A percentile compares a stretch with the other conserved stretches of the same genome.
Evolutionary conservation across 2,329 filamentous ascomycete genomes (phyloP).

Genomic region (Phyllosticta paracitricarpa): DNA sequence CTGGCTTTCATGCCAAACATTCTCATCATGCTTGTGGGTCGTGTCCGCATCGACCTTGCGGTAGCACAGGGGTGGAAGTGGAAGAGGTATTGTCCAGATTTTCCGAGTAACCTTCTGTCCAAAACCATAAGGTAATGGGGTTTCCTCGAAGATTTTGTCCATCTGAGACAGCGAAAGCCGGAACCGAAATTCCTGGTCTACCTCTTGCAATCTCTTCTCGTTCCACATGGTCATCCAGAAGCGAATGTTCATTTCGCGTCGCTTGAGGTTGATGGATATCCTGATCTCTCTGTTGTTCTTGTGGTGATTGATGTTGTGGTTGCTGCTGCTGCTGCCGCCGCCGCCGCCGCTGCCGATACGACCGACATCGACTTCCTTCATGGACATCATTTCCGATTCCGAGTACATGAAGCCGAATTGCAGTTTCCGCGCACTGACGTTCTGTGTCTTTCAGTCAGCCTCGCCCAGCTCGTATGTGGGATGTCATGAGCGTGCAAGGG

Average conservation of each 20-base stretch:
- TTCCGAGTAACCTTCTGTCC: conserved; percentile 8
- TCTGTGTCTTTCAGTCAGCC: background rate
- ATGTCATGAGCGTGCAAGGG: conserved; percentile 5
- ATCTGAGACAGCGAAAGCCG: conserved; percentile 37
- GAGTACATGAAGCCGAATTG: conserved; percentile 53
- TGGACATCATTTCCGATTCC: conserved; percentile 47
- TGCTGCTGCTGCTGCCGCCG: too few relatives aligned
- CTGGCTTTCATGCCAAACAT: conserved; percentile 46
- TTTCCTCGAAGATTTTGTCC: conserved; percentile 26
- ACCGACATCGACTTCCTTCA: conserved; percentile 38
- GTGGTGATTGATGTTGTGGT: too few relatives aligned
- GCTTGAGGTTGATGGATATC: conserved; percentile 34
- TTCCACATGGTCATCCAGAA: conserved; percentile 30
- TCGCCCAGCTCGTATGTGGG: conserved; percentile 1
- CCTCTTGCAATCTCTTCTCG: conserved; percentile 8
- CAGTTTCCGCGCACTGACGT: conserved; percentile 34
- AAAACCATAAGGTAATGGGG: background rate
- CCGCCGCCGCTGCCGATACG: background rate
- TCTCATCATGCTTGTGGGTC: conserved; percentile 34
- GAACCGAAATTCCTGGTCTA: conserved; percentile 29
- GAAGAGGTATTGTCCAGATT: conserved; percentile 22
- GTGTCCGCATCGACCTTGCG: conserved; percentile 22
- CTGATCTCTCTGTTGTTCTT: conserved; percentile 15
- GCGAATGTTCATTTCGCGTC: conserved; percentile 35
- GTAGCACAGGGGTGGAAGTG: conserved; percentile 35